Base-by-base conservation (phyloP, 371 early-diverging fungal genomes). In the Rhizomucor miehei region DNA sequence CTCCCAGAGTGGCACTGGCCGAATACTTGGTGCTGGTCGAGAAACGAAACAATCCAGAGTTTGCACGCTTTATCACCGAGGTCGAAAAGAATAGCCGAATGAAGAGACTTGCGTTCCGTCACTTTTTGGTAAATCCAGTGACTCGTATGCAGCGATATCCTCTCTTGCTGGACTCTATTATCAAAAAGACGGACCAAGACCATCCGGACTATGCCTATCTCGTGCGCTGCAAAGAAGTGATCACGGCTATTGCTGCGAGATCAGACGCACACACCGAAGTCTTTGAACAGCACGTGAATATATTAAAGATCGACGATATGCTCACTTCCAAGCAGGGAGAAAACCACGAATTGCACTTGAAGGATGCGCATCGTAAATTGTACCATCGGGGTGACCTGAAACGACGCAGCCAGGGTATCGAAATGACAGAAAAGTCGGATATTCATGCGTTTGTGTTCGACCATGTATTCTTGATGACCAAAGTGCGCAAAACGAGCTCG, bases 81-180 rank as follows among this genome's bases (percentile, higher is more conserved):
- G 73, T 82, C 43, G 79, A 91, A 29, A 74, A 71, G 19, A 58
- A 70, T 13, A 81, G 84, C n/a, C 82, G 82, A 43, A 77, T 81
- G 56, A 73, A 89, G 25, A 81, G 86, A 48, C 72, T 91, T 12
- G 76, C 74, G n/a, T 73, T 85, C 43, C 77, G 81, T 57, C 77
- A 80, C 54, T 73, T 73, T 44, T 52, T 79, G 21, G 49, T 75
- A 24, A 67, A 67, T 41, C 97, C 97, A 13, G 90, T 92, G 0
- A 88, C 93, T 4, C 89, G 95, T 46, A 76, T 97, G 69, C 94
- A 90, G 16, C 86, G 95, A 44, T 97, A 95, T 59, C 90, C 91
- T 1, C 77, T 97, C 37, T 66, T 97, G 47, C 80, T 97, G 14
- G 85, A 87, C 50, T 89, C 89, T 1, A 82, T 94, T 16, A 75